phyloP scores from a whole-genome alignment of 768 basidiomycete species.

The Lentinula raphanica region DNA sequence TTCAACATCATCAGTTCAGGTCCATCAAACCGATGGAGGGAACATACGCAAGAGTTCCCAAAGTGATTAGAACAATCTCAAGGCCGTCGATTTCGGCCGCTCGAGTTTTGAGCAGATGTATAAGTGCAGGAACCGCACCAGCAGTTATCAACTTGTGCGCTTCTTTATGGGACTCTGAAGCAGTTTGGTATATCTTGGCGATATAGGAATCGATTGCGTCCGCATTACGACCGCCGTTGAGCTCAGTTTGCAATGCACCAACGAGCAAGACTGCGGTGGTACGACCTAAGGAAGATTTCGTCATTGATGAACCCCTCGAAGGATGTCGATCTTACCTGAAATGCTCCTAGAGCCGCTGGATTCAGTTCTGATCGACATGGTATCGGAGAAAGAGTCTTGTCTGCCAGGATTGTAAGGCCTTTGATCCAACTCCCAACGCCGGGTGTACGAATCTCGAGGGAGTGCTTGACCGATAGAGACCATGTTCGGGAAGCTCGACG shows the following conservation, averaged over 20 bases:
- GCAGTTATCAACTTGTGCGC: constrained; percentile 23
- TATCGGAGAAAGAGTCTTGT: not conserved
- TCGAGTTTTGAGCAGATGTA: constrained; percentile 19
- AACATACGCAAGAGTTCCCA: constrained; percentile 21
- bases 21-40: not conserved
- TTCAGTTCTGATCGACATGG: not conserved
- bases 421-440: not conserved
- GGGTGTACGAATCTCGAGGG: not conserved
- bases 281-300: not conserved
- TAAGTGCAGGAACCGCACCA: constrained; percentile 17
- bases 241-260: constrained; percentile 20
- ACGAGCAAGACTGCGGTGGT: constrained; percentile 19
- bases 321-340: not conserved
- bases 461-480: not conserved
- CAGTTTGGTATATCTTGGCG: constrained; percentile 15
- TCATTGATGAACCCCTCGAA: not conserved
- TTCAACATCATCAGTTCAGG: no score
- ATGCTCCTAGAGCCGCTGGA: not conserved
- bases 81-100: constrained; percentile 19
- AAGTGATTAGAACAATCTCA: constrained; percentile 17
- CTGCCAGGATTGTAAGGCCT: not conserved
- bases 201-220: constrained; percentile 19
- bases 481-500: not conserved
- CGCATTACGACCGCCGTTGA: constrained; percentile 17
- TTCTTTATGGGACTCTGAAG: constrained; percentile 18